Evolutionary conservation across 2,329 filamentous ascomycete genomes (phyloP).

Genomic region (Paecilomyces dactylethromorphus): DNA sequence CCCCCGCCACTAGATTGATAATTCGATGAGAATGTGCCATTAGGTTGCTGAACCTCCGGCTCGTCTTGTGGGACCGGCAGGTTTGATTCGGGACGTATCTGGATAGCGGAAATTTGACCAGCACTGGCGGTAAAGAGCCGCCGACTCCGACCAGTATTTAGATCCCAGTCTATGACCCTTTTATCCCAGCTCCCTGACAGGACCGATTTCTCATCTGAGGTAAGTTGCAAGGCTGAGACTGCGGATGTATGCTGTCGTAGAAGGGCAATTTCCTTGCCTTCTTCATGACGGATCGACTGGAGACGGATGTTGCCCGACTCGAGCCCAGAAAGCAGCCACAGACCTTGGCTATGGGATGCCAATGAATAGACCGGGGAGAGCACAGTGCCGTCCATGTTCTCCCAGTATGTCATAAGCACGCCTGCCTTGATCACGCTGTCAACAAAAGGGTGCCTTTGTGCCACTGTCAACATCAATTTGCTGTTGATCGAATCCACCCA

Average conservation of each 20-base stretch:
- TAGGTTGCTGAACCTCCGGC: conserved; percentile 43
- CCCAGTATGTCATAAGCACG: conserved; percentile 94
- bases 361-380: conserved; percentile 93
- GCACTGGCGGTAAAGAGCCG: conserved; percentile 71
- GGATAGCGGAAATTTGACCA: conserved; percentile 80
- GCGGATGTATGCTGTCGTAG: conserved; percentile 82
- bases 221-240: conserved; percentile 77
- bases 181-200: conserved; percentile 97
- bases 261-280: conserved; percentile 80
- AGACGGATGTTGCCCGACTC: conserved; percentile 90
- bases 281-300: conserved; percentile 87
- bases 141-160: conserved; percentile 74
- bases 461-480: conserved; percentile 86
- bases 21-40: conserved; percentile 70
- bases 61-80: conserved; percentile 70
- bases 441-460: conserved; percentile 92
- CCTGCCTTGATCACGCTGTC: conserved; percentile 95
- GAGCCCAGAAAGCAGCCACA: conserved; percentile 86
- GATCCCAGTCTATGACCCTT: conserved; percentile 86
- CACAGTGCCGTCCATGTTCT: conserved; percentile 74
- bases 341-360: conserved; percentile 78
- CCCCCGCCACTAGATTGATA: conserved; percentile 49
- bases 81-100: conserved; percentile 71
- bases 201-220: conserved; percentile 78
- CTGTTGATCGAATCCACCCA: conserved; percentile 92